A percentile compares a stretch with the other conserved stretches of the same genome.
Conservation (phyloP, 2,329 filamentous ascomycete genomes). For the Exophiala viscosa region DNA sequence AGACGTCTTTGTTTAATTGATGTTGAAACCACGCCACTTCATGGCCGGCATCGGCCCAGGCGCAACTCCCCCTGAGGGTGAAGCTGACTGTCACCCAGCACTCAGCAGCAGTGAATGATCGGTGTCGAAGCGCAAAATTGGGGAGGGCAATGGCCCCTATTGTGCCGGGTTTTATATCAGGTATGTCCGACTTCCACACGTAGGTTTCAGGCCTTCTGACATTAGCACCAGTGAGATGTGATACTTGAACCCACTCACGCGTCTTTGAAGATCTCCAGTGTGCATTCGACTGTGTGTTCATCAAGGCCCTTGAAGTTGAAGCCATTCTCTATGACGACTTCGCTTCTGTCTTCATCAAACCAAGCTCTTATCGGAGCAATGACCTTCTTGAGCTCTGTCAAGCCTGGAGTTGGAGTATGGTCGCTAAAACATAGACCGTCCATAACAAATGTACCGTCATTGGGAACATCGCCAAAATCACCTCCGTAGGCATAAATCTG, state of each 20-base stretch:
- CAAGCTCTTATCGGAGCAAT: slow-evolving; percentile 53
- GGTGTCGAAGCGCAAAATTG: slow-evolving; percentile 1
- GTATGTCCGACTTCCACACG: slow-evolving; percentile 11
- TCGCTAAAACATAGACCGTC: slow-evolving; percentile 55
- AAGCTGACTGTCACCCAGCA: slow-evolving; percentile 22
- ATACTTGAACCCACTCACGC: slow-evolving; percentile 35
- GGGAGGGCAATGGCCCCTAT: slow-evolving; percentile 18
- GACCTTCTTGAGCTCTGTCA: slow-evolving; percentile 56
- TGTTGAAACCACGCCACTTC: slow-evolving; percentile 21
- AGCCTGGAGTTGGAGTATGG: slow-evolving; percentile 55
- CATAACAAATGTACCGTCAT: slow-evolving; percentile 61
- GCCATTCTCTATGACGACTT: slow-evolving; percentile 30
- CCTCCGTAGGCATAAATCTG: slow-evolving; percentile 59
- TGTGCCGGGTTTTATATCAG: slow-evolving; percentile 31
- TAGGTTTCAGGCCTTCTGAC: slow-evolving; percentile 5
- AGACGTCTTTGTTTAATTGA: neutral
- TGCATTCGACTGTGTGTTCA: slow-evolving; percentile 33
- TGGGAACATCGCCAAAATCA: slow-evolving; percentile 59
- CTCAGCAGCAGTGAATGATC: slow-evolving; percentile 1
- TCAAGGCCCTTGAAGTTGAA: slow-evolving; percentile 22
- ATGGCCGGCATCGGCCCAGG: slow-evolving; percentile 25
- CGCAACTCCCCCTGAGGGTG: slow-evolving; percentile 5
- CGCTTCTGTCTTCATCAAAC: slow-evolving; percentile 49
- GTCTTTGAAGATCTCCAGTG: slow-evolving; percentile 42
- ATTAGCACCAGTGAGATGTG: neutral